Base-by-base conservation (phyloP, 2,329 filamentous ascomycete species). In the Cladorrhinum sp. region DNA sequence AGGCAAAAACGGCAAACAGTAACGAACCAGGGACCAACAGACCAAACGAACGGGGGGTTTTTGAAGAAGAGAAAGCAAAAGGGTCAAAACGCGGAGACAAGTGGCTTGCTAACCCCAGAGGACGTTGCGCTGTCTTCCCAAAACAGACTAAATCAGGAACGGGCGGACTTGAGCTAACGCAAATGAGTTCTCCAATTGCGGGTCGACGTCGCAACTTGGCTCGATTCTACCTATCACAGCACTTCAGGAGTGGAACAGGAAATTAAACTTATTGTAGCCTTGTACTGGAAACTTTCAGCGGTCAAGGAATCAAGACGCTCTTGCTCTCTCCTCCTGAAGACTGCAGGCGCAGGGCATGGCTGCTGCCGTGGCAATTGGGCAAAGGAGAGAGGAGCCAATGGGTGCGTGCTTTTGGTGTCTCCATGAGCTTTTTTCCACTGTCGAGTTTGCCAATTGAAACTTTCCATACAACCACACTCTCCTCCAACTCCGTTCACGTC, bases 341-440 rank as follows among this genome's bases (percentile, higher is more conserved):
- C 46, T 67, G 66, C 66, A 67, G 65, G 28, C 12, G 33, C 60
- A 62, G 59, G 62, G 62, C 63, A 65, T 63, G 50, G 63, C 63
- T 4, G 26, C 26, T 30, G 26, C 26, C 26, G 26, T 30, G 26
- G 26, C 26, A 30, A 30, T 30, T 30, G 26, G 26, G 26, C 26
- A 30, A 10, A 36, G 14, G 33, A 36, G 8, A 36, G 7, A 16
- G 39, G 39, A 39, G 46, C 63, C 63, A 65, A 65, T 65, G 55
- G 39, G 50, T 36, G 4, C 48, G 18, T 14, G 21, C 33, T 46
- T 23, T 30, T 10, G 33, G 33, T 10, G 33, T 36, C 33, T 36
- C 33, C 9, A 36, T 55, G 33, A 55, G 53, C 20, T n/a, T 46
- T 55, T 55, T 55, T 42, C 4, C 16, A 0, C 33, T 36, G 12